Percentiles rank a stretch among this genome's conserved stretches.
These are phyloP conservation scores for Suhomyces prunicola DNA, from an alignment of 805 yeast genomes.

Conservation along the genomic window DNA sequence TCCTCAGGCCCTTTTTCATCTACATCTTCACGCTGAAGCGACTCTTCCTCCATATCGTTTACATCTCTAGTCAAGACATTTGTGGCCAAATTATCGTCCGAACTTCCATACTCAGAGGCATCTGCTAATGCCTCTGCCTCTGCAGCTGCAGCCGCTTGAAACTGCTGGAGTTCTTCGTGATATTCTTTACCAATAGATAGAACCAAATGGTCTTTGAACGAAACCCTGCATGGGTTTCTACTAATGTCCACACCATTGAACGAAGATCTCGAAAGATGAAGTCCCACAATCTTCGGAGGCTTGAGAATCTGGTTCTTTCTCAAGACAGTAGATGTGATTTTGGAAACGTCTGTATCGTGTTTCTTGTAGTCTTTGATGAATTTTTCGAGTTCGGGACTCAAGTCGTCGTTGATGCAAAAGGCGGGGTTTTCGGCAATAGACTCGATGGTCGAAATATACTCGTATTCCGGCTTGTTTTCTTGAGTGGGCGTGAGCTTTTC, in stretches of 20 bases:
- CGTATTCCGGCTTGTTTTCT: slow-evolving; percentile 19
- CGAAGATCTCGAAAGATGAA: slow-evolving; percentile 86
- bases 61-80: slow-evolving; percentile 23
- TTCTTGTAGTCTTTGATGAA: slow-evolving; percentile 48
- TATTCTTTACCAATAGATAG: slow-evolving; percentile 47
- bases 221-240: slow-evolving; percentile 72
- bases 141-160: slow-evolving; percentile 22
- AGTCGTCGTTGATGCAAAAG: slow-evolving; percentile 61
- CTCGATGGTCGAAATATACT: slow-evolving; percentile 16
- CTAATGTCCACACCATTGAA: slow-evolving; percentile 64
- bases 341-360: slow-evolving; percentile 41
- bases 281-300: slow-evolving; percentile 67
- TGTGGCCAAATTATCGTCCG: neutral
- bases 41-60: slow-evolving; percentile 29
- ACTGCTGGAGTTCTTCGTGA: slow-evolving; percentile 33
- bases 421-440: slow-evolving; percentile 34
- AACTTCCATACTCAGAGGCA: slow-evolving; percentile 14
- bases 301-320: slow-evolving; percentile 59
- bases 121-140: slow-evolving; percentile 14
- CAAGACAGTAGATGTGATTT: slow-evolving; percentile 61
- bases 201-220: slow-evolving; percentile 54
- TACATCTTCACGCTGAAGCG: slow-evolving; percentile 36
- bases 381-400: slow-evolving; percentile 47
- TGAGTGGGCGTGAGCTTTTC: slow-evolving; percentile 20
- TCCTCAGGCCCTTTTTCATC: slow-evolving; percentile 33